These are phyloP conservation scores for Dendrocalamus latiflorus DNA, from an alignment of 202 grass and related monocot species.

Conservation along the genomic window DNA sequence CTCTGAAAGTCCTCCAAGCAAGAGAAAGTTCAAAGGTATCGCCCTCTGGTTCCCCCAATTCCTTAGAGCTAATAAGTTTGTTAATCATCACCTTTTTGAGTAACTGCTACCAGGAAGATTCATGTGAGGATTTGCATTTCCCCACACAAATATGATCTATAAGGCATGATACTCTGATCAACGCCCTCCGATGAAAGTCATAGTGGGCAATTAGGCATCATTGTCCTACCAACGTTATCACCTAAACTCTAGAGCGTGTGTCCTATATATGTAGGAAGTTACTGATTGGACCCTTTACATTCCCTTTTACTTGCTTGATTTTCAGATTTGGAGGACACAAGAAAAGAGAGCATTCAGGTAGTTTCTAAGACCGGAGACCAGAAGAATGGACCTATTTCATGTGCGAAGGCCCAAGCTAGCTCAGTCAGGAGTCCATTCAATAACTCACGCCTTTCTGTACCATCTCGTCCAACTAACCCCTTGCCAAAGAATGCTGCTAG, in stretches of 20 bases:
- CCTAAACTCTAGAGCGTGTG: neutral
- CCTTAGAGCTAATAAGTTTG: slow-evolving; percentile 5
- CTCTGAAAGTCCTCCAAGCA: slow-evolving; percentile 38
- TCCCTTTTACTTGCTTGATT: slow-evolving; percentile 5
- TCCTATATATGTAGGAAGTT: neutral
- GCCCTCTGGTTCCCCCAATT: neutral
- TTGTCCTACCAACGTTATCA: neutral
- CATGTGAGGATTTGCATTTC: neutral
- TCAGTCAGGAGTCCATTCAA: slow-evolving; percentile 29
- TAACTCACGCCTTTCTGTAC: slow-evolving; percentile 24
- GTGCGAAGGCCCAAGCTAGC: slow-evolving; percentile 23
- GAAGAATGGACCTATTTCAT: slow-evolving; percentile 24
- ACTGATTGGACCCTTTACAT: slow-evolving; percentile 4
- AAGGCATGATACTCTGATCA: neutral
- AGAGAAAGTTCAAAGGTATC: slow-evolving; percentile 70
- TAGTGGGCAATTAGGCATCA: neutral
- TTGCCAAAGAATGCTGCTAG: slow-evolving; percentile 21
- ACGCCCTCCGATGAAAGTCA: neutral
- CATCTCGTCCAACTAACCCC: slow-evolving; percentile 24
- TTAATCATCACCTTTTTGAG: neutral
- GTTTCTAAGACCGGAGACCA: neutral
- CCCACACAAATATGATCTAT: neutral
- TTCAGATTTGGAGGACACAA: slow-evolving; percentile 45
- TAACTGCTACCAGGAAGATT: neutral
- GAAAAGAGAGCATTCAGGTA: slow-evolving; percentile 33